phyloP scores from a whole-genome alignment of 345 rosid species.

The Brassica cretica region DNA sequence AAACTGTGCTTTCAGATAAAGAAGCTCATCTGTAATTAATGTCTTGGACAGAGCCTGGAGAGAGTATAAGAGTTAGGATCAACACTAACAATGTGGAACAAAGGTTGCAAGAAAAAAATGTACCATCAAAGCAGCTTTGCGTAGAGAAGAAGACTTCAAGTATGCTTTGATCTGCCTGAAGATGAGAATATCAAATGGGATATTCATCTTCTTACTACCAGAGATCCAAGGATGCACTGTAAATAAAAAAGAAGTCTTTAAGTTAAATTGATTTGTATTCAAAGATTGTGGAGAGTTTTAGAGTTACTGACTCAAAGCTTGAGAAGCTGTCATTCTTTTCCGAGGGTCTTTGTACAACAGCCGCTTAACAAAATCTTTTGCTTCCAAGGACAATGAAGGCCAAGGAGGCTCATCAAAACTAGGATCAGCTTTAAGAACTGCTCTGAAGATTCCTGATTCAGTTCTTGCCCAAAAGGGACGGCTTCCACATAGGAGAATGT shows the following conservation, averaged over 20 bases:
- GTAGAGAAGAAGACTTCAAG: constrained; percentile 81
- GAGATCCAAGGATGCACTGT: constrained; percentile 96
- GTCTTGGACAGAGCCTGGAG: constrained; percentile 90
- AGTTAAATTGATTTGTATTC: constrained; percentile 3
- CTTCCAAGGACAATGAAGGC: constrained; percentile 83
- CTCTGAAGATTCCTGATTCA: constrained; percentile 90
- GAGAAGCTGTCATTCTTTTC: constrained; percentile 91
- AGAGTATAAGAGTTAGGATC: constrained; percentile 16
- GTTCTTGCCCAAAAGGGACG: constrained; percentile 99
- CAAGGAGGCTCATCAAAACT: constrained; percentile 88
- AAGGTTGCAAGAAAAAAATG: neutral
- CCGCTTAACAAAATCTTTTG: constrained; percentile 84
- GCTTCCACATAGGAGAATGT: constrained; percentile 91
- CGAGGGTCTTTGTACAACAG: constrained; percentile 83
- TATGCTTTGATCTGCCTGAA: constrained; percentile 78
- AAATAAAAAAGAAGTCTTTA: constrained; percentile 10
- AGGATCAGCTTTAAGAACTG: constrained; percentile 91
- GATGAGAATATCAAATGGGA: constrained; percentile 75
- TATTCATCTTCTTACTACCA: constrained; percentile 47
- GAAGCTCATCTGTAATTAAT: constrained; percentile 59
- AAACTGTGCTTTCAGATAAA: constrained; percentile 76
- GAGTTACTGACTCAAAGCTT: constrained; percentile 74
- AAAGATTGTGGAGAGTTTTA: neutral
- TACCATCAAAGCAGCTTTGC: constrained; percentile 92
- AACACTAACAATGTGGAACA: neutral